Conservation (phyloP, 176 grass and related monocot species). For the Triticum timopheevii region DNA sequence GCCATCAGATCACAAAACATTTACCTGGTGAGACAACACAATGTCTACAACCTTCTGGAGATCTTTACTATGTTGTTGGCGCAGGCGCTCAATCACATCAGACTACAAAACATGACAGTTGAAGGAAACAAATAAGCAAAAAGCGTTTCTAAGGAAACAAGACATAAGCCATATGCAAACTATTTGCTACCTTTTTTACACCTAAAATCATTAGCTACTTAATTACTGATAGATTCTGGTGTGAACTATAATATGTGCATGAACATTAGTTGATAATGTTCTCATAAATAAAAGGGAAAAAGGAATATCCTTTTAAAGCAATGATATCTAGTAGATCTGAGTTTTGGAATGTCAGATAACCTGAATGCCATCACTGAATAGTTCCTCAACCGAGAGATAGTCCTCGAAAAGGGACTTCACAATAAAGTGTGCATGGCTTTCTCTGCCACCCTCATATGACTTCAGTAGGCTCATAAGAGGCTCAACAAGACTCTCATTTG, state of each 20-base stretch:
- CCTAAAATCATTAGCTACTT: not conserved
- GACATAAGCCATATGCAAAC: not conserved
- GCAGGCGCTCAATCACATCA: slow-evolving; percentile 84
- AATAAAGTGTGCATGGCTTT: slow-evolving; percentile 83
- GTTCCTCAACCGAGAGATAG: slow-evolving; percentile 86
- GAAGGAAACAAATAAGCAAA: not conserved
- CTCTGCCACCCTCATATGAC: slow-evolving; percentile 91
- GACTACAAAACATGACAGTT: slow-evolving; percentile 45
- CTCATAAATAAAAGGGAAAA: not conserved
- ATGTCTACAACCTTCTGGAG: slow-evolving; percentile 83
- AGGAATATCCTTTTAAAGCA: slow-evolving; percentile 7
- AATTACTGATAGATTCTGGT: not conserved
- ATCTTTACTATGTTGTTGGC: slow-evolving; percentile 86
- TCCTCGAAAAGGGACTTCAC: slow-evolving; percentile 89
- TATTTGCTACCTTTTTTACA: not conserved
- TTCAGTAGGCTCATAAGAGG: slow-evolving; percentile 77
- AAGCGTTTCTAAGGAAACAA: not conserved
- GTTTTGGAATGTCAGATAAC: slow-evolving; percentile 32
- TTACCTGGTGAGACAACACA: slow-evolving; percentile 96
- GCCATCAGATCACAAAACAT: slow-evolving; percentile 17
- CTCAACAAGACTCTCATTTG: slow-evolving; percentile 91
- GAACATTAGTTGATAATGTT: not conserved
- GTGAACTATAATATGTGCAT: not conserved
- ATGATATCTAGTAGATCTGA: slow-evolving; percentile 13
- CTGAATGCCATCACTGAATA: slow-evolving; percentile 93